Base-by-base conservation (phyloP, 345 rosid genomes). In the Hibiscus syriacus region DNA sequence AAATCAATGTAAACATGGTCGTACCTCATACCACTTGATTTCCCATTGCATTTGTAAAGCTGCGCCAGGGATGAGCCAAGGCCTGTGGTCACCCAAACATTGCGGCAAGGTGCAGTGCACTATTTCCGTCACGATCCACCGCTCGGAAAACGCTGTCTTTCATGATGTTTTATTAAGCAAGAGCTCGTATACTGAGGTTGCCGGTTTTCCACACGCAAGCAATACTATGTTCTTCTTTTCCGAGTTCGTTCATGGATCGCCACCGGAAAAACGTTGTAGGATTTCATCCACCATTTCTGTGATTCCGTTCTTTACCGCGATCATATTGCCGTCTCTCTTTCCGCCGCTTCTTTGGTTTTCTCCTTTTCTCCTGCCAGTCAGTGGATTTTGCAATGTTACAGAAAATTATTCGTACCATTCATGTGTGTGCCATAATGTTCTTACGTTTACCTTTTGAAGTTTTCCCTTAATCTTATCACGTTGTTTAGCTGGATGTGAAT, bases 1-100 rank as follows among this genome's bases (percentile, higher is more conserved):
- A 39, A 12, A 19, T 6, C 6, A 48, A 56, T 56, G 8, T 27
- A 12, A 8, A 29, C 25, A 69, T 43, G 1, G 41, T 3, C 19
- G 4, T 79, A 85, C 90, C 87, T 85, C 54, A 19, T 67, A 85
- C 90, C 90, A 85, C 79, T 78, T 85, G 25, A 81, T 59, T 73
- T 85, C 90, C 90, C 90, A 85, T 52, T 85, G 86, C 87, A 85
- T 83, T 39, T 85, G 87, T 25, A 83, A 61, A 22, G 87, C 87
- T 16, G 83, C 79, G 0, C 85, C 84, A 0, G 86, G 84, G 57
- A 83, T 83, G 9, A 72, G 81, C 87, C 87, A 79, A n/a, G 90
- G 84, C 68, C 67, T 74, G 55, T 74, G 68, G 8, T 78, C 77
- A 4, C 86, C 79, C 1, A 76, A n/a, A 58, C 63, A 17, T 80